phyloP scores from a whole-genome alignment of 768 basidiomycete genomes.

The Phlebiopsis flavidoalba region DNA sequence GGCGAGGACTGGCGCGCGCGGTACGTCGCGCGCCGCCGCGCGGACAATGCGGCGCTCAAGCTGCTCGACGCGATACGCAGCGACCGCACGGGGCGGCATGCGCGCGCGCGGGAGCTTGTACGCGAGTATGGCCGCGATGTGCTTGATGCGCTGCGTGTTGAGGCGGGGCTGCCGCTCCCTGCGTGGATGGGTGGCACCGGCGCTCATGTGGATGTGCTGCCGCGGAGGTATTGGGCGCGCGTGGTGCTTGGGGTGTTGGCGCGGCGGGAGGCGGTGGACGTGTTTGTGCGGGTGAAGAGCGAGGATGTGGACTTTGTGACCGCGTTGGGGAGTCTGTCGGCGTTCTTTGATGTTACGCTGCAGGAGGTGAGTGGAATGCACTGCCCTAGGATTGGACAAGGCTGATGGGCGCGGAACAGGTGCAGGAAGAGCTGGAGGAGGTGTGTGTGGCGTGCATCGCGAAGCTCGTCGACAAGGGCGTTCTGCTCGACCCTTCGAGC shows the following conservation, averaged over 20 bases:
- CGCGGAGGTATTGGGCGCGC: constrained; percentile 14
- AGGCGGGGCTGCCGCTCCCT: too few relatives aligned
- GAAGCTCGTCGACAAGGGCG: constrained; percentile 27
- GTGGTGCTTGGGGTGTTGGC: constrained; percentile 9
- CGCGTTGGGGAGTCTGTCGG: constrained; percentile 45
- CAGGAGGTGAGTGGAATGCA: constrained; percentile 34
- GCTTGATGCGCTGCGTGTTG: too few relatives aligned
- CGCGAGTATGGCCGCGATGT: too few relatives aligned
- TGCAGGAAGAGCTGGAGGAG: constrained; percentile 33
- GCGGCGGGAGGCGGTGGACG: constrained; percentile 5
- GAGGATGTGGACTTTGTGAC: constrained; percentile 31
- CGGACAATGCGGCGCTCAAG: too few relatives aligned
- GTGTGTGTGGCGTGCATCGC: constrained; percentile 36
- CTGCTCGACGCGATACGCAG: too few relatives aligned
- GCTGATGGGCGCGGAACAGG: constrained; percentile 25
- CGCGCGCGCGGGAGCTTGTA: too few relatives aligned
- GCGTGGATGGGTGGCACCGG: too few relatives aligned
- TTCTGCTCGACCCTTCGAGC: constrained; percentile 25
- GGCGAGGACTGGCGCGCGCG: too few relatives aligned
- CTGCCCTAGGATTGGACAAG: background rate
- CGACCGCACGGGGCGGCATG: too few relatives aligned
- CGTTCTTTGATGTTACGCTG: constrained; percentile 43
- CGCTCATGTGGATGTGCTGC: constrained; percentile 13
- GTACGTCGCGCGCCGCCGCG: too few relatives aligned
- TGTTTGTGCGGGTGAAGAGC: background rate